phyloP scores from a whole-genome alignment of 495 filamentous ascomycete species.

The Xylaria sp. region DNA sequence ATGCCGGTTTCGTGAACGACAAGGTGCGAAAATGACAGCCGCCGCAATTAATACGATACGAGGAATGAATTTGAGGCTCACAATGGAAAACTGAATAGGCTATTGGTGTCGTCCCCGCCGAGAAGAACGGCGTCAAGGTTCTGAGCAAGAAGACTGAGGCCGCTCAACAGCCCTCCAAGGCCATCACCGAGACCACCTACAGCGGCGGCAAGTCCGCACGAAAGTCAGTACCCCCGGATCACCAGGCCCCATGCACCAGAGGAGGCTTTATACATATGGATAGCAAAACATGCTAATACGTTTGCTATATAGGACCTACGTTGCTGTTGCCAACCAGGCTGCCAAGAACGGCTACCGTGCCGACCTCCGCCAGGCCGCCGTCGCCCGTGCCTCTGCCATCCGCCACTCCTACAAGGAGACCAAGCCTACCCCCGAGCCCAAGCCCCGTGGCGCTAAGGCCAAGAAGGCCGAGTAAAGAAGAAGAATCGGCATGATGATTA shows the following conservation, averaged over 20 bases:
- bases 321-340: conserved; percentile 76
- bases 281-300: conserved; percentile 34
- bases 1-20: conserved; percentile 88
- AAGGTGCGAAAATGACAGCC: conserved; percentile 68
- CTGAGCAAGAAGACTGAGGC: conserved; percentile 82
- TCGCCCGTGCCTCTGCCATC: conserved; percentile 88
- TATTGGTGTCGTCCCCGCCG: conserved; percentile 71
- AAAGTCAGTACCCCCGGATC: conserved; percentile 69
- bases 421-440: conserved; percentile 75
- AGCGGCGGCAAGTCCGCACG: conserved; percentile 71
- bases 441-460: conserved; percentile 83
- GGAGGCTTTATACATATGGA: background rate
- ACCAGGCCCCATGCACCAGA: background rate
- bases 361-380: conserved; percentile 85
- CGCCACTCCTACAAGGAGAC: conserved; percentile 76
- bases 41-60: background rate
- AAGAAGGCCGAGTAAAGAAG: conserved; percentile 66
- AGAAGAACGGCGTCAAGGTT: conserved; percentile 75
- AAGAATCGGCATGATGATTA: conserved; percentile 33
- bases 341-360: conserved; percentile 85
- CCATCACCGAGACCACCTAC: conserved; percentile 68
- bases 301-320: conserved; percentile 75
- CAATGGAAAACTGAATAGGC: conserved; percentile 62
- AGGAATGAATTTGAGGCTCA: conserved; percentile 36
- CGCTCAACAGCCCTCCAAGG: conserved; percentile 72